A percentile compares a stretch with the other conserved stretches of the same genome.
phyloP scores from a whole-genome alignment of 345 rosid species.

The Corchorus capsularis region DNA sequence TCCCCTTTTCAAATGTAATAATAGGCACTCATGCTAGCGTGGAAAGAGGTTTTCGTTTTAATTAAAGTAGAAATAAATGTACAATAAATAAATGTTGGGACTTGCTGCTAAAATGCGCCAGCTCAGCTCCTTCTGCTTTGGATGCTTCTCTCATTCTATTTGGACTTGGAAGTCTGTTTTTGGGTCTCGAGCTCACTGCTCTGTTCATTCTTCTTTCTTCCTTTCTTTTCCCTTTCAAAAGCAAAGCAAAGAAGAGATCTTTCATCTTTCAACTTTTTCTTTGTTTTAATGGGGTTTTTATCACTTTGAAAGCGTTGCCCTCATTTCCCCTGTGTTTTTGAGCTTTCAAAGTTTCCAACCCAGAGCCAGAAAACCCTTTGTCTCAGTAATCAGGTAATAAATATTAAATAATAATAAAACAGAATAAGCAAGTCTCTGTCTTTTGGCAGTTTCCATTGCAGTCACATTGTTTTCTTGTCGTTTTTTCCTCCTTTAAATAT shows the following conservation, averaged over 20 bases:
- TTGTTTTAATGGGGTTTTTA: neutral
- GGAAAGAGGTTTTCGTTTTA: neutral
- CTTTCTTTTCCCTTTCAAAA: neutral
- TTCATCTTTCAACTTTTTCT: neutral
- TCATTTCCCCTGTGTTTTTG: conserved; percentile 3
- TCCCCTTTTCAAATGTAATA: neutral
- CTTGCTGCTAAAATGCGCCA: conserved; percentile 13
- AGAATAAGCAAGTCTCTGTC: conserved; percentile 1
- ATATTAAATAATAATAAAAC: neutral
- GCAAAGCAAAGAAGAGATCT: conserved; percentile 15
- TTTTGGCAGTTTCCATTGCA: conserved; percentile 20
- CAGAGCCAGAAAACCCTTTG: conserved; percentile 7
- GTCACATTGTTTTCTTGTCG: conserved; percentile 16
- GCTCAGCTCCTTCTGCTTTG: conserved; percentile 14
- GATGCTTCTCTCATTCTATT: conserved; percentile 23
- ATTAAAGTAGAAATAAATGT: neutral
- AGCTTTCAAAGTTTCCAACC: neutral
- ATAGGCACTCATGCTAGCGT: neutral
- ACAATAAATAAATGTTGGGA: neutral
- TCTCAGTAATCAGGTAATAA: neutral
- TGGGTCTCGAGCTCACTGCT: conserved; percentile 23
- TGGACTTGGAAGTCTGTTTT: neutral
- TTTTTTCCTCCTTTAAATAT: neutral
- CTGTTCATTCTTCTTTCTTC: neutral
- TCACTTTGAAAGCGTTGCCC: neutral